A percentile compares a stretch with the other conserved stretches of the same genome.
phyloP scores from a whole-genome alignment of 768 basidiomycete genomes.

The Boletus insuetus region DNA sequence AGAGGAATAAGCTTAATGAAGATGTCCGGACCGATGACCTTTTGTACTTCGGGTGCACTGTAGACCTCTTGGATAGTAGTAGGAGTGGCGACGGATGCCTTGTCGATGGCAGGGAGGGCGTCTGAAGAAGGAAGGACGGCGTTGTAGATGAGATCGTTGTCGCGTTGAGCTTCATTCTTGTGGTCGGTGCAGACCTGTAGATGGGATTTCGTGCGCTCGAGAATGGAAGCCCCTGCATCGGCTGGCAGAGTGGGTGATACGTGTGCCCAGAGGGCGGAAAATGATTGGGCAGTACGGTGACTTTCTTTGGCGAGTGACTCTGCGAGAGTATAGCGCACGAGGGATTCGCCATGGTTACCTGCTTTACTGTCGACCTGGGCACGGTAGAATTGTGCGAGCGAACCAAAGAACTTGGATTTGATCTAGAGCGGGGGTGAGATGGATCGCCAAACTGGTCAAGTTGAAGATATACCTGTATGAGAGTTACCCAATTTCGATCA shows the following conservation, averaged over 20 bases:
- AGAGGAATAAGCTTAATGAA: slow-evolving; percentile 87
- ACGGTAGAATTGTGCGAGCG: slow-evolving; percentile 85
- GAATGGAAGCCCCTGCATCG: slow-evolving; percentile 77
- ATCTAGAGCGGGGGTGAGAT: slow-evolving; percentile 46
- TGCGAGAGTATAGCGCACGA: slow-evolving; percentile 75
- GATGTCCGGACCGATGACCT: slow-evolving; percentile 89
- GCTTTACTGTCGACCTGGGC: slow-evolving; percentile 72
- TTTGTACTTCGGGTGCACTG: slow-evolving; percentile 85
- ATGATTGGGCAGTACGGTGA: slow-evolving; percentile 59
- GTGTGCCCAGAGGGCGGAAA: slow-evolving; percentile 69
- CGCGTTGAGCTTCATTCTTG: slow-evolving; percentile 71
- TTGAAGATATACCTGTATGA: slow-evolving; percentile 62
- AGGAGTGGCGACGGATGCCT: slow-evolving; percentile 74
- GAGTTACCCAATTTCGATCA: slow-evolving; percentile 88
- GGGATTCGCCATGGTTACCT: slow-evolving; percentile 82
- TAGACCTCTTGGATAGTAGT: slow-evolving; percentile 96
- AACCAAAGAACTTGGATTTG: slow-evolving; percentile 88
- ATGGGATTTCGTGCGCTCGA: slow-evolving; percentile 83
- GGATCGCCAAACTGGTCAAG: background rate
- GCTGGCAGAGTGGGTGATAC: slow-evolving; percentile 81
- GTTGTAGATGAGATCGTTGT: slow-evolving; percentile 98
- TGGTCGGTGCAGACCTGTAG: slow-evolving; percentile 73
- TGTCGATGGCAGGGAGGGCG: slow-evolving; percentile 78
- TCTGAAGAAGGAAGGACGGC: slow-evolving; percentile 80
- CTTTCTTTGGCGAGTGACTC: slow-evolving; percentile 85